These are phyloP conservation scores for Astrothelium subdiscretum DNA, from an alignment of 495 filamentous ascomycete species.

Conservation along the genomic window DNA sequence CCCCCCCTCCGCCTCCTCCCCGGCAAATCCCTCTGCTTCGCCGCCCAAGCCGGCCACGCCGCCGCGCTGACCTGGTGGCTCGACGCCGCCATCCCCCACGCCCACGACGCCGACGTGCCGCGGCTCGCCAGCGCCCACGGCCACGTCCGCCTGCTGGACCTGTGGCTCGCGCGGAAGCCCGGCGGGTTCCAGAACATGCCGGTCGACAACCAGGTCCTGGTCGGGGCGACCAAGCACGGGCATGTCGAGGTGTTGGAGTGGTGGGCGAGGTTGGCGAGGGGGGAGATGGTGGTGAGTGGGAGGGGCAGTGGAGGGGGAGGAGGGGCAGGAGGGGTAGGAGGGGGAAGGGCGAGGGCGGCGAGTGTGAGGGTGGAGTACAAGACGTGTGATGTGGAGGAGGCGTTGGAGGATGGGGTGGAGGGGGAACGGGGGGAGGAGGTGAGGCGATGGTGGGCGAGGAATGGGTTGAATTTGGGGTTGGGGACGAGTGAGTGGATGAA, in stretches of 20 bases:
- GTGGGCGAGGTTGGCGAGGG: slow-evolving; percentile 56
- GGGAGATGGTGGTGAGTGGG: not conserved
- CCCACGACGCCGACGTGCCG: slow-evolving; percentile 63
- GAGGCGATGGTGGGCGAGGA: slow-evolving; percentile 77
- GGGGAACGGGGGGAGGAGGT: slow-evolving; percentile 44
- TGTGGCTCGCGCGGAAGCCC: slow-evolving; percentile 68
- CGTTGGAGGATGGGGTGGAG: slow-evolving; percentile 66
- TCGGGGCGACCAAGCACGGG: slow-evolving; percentile 77
- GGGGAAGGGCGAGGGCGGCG: slow-evolving; percentile 45
- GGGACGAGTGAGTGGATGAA: slow-evolving; percentile 93
- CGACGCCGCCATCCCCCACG: slow-evolving; percentile 58
- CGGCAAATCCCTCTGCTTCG: slow-evolving; percentile 66
- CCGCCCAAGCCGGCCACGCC: slow-evolving; percentile 65
- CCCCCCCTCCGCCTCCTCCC: slow-evolving; percentile 52
- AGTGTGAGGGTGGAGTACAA: slow-evolving; percentile 78
- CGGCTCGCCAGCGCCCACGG: slow-evolving; percentile 75
- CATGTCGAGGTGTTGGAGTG: slow-evolving; percentile 77
- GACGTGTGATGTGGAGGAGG: slow-evolving; percentile 91
- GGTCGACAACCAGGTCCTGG: slow-evolving; percentile 80
- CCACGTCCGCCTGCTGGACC: slow-evolving; percentile 71
- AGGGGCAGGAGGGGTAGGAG: slow-evolving; percentile 66
- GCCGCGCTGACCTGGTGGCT: slow-evolving; percentile 75
- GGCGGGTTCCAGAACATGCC: slow-evolving; percentile 58
- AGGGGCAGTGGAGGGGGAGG: slow-evolving; percentile 27
- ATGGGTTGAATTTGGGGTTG: slow-evolving; percentile 76